Evolutionary conservation across 2,329 filamentous ascomycete species (phyloP).

Genomic region (Fusarium ambrosium): DNA sequence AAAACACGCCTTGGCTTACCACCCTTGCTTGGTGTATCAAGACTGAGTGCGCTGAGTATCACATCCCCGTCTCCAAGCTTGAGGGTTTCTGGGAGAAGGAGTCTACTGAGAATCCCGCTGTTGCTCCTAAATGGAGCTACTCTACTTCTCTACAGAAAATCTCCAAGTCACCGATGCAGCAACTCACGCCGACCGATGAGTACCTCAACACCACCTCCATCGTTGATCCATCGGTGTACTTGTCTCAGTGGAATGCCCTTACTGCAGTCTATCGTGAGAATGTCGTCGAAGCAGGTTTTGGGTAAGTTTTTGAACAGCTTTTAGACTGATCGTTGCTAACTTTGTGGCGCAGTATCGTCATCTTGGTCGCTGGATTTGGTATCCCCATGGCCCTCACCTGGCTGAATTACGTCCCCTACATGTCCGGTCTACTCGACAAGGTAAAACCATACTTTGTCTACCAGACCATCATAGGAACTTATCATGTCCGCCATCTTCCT

Average conservation of each 20-base stretch:
- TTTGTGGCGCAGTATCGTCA: no score
- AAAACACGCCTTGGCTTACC: slow-evolving; percentile 8
- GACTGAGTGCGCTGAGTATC: not conserved
- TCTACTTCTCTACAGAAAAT: not conserved
- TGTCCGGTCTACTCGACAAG: not conserved
- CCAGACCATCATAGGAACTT: slow-evolving; percentile 29
- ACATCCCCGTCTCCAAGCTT: not conserved
- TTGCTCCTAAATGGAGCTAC: not conserved
- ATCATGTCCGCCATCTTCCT: slow-evolving; percentile 30
- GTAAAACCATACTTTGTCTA: slow-evolving; percentile 41
- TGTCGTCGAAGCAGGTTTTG: not conserved
- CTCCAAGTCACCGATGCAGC: not conserved
- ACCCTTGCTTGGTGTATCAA: slow-evolving; percentile 20
- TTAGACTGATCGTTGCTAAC: no score
- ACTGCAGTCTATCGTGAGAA: not conserved
- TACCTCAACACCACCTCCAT: not conserved
- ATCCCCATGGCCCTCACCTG: not conserved
- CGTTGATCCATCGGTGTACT: not conserved
- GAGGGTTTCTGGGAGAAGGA: slow-evolving; percentile 16
- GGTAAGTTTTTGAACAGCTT: not conserved
- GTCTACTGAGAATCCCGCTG: not conserved
- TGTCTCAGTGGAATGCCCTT: not conserved
- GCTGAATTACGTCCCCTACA: not conserved
- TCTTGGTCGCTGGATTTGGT: not conserved
- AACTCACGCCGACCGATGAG: not conserved